phyloP scores from a whole-genome alignment of 495 filamentous ascomycete species.

The Wilcoxina mikolae region DNA sequence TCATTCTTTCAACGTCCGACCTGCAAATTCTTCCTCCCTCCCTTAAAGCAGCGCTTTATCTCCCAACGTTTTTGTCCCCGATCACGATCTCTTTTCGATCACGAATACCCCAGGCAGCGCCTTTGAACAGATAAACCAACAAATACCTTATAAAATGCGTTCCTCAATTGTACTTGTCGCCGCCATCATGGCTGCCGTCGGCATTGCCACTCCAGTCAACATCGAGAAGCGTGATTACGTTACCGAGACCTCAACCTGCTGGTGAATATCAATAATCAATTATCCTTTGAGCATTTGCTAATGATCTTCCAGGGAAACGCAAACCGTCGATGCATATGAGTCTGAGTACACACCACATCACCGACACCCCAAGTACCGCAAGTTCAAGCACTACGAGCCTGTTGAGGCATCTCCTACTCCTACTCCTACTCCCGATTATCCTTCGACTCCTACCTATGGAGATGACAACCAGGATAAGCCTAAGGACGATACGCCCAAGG shows the following conservation, averaged over 20 bases:
- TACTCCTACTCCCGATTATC: neutral
- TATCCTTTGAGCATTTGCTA: no score
- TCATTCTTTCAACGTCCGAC: conserved; percentile 14
- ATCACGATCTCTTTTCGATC: conserved; percentile 1
- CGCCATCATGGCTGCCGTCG: conserved; percentile 10
- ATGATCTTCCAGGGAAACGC: no score
- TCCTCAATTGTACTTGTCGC: conserved; percentile 12
- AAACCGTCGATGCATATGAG: neutral
- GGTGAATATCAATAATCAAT: no score
- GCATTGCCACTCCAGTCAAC: conserved; percentile 15
- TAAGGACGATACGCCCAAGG: neutral
- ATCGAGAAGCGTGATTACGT: conserved; percentile 18
- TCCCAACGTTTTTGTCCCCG: neutral
- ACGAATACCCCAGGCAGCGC: conserved; percentile 13
- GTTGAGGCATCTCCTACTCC: neutral
- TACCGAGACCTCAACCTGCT: no score
- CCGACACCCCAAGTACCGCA: no score
- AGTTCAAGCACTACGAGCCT: no score
- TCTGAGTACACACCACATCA: neutral
- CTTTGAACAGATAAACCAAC: conserved; percentile 7
- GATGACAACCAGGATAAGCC: no score
- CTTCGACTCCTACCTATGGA: neutral
- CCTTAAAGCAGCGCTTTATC: conserved; percentile 1
- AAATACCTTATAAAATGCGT: conserved; percentile 21
- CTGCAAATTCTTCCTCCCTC: conserved; percentile 2